Evolutionary conservation across 495 filamentous ascomycete species (phyloP).

Genomic region (Mytilinidion resinicola): DNA sequence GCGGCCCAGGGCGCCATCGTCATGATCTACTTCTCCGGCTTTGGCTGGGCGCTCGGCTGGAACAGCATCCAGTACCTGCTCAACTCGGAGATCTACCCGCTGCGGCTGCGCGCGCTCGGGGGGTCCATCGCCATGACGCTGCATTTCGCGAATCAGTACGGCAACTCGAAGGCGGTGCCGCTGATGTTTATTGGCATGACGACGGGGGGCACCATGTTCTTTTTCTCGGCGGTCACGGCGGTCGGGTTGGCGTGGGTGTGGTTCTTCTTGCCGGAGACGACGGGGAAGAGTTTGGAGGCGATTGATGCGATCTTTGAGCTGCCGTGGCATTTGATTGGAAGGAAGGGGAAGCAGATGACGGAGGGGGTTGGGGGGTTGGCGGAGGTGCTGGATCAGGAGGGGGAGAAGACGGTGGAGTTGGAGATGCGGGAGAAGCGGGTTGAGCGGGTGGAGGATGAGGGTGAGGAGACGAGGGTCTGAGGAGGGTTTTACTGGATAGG

Average conservation of each 20-base stretch:
- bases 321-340: conserved; percentile 61
- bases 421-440: conserved; percentile 9
- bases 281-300: conserved; percentile 47
- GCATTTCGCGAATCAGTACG: conserved; percentile 70
- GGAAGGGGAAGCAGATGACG: conserved; percentile 44
- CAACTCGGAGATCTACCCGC: conserved; percentile 68
- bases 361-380: conserved; percentile 21
- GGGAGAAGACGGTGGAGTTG: conserved; percentile 15
- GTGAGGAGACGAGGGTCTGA: background rate
- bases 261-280: conserved; percentile 34
- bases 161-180: conserved; percentile 49
- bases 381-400: conserved; percentile 25
- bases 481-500: no score
- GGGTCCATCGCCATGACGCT: conserved; percentile 38
- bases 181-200: conserved; percentile 49
- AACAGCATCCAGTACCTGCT: conserved; percentile 71
- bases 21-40: conserved; percentile 33
- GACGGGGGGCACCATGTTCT: conserved; percentile 54
- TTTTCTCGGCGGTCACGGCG: conserved; percentile 57
- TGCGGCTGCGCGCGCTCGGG: conserved; percentile 36
- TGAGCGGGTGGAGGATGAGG: conserved; percentile 1
- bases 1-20: conserved; percentile 33
- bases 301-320: conserved; percentile 65
- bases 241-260: conserved; percentile 36
- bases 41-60: conserved; percentile 67